Base-by-base conservation (phyloP, 2,329 filamentous ascomycete genomes). In the Fusarium coicis region DNA sequence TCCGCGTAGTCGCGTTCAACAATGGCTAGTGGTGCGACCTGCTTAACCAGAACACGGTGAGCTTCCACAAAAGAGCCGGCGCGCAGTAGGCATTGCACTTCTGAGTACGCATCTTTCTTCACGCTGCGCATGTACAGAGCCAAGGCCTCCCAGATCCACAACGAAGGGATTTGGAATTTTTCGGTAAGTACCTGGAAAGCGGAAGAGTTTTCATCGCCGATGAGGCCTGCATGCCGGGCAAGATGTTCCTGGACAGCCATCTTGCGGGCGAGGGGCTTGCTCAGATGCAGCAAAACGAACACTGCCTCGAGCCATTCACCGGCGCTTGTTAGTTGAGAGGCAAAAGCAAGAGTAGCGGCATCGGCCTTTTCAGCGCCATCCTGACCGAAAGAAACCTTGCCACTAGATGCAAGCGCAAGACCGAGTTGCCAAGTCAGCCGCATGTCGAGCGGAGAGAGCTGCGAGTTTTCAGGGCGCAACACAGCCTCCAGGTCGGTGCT, bases 81-180 rank as follows among this genome's bases (percentile, higher is more conserved):
- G 54, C 91, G 90, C 66, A 98, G 88, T 18, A 99, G 90, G 77
- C 92, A 96, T 61, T 92, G 88, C 15, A 96, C 93, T 81, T 97
- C 94, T 10, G 86, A 85, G 50, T 87, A 87, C 16, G 92, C 87
- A 79, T 95, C 90, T 72, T 91, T 90, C 77, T 88, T 90, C 52
- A 91, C 90, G 65, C 91, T 91, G 69, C 93, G 92, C 82, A 94
- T 95, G 81, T 93, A 92, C 19, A 96, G 86, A 18, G 95, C 95
- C 79, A 95, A 93, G 23, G 96, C 94, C 67, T 94, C 90, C 90
- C 93, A 97, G 56, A 98, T 87, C 95, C 96, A 97, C 7, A 88
- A 81, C 3, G 87, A 82, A 1, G 96, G 94, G 46, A 98, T 89
- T 71, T 90, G 88, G 59, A 95, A 89, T 37, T 89, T 90, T 49